These are phyloP conservation scores for Tritrichomonas musculus DNA, from an alignment of 208 protist species.

Conservation along the genomic window DNA sequence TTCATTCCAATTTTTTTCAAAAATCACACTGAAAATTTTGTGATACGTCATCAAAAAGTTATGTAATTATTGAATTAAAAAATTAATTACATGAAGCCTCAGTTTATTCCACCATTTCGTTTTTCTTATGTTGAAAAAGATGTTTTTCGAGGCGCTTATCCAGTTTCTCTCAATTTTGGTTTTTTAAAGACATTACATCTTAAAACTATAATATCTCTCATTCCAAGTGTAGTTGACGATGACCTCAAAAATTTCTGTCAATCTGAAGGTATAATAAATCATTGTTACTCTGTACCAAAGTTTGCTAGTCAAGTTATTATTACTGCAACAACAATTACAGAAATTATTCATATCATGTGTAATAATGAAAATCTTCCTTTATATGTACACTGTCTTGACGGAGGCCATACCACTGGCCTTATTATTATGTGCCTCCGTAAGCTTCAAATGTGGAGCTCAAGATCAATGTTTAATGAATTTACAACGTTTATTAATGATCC, in stretches of 20 bases:
- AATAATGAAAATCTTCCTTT: slow-evolving; percentile 19
- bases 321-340: not conserved
- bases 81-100: no score
- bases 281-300: not conserved
- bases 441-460: not conserved
- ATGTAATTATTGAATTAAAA: no score
- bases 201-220: slow-evolving; percentile 32
- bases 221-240: not conserved
- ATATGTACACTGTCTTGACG: slow-evolving; percentile 19
- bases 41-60: no score
- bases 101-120: slow-evolving; percentile 1
- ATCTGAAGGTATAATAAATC: slow-evolving; percentile 5
- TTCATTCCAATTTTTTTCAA: no score
- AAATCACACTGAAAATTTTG: no score
- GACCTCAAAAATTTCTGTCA: slow-evolving; percentile 17
- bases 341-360: slow-evolving; percentile 14
- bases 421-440: slow-evolving; percentile 14
- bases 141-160: slow-evolving; percentile 18
- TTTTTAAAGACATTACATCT: slow-evolving; percentile 29
- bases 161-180: not conserved
- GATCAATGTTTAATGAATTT: slow-evolving; percentile 1
- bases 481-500: not conserved
- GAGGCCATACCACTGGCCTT: not conserved
- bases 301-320: slow-evolving; percentile 24
- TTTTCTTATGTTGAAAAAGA: slow-evolving; percentile 27